Evolutionary conservation across 176 grass and related monocot genomes (phyloP).

Genomic region (Cenchrus fungigraminus): DNA sequence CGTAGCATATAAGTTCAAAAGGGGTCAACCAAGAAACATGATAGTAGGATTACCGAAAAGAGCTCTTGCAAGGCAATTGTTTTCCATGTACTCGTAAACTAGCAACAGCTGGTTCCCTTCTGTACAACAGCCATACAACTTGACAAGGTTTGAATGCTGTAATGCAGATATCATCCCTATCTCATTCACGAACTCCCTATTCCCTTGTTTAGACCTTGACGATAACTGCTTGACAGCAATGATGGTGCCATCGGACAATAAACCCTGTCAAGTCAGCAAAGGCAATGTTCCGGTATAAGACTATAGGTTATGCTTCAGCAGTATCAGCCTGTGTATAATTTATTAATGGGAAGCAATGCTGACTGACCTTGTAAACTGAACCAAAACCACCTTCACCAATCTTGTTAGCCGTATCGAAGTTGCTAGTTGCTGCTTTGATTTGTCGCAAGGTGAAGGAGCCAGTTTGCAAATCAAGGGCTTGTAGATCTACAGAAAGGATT

Average conservation of each 20-base stretch:
- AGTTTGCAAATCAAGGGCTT: slow-evolving; percentile 73
- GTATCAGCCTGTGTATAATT: slow-evolving; percentile 3
- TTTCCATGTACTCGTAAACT: slow-evolving; percentile 91
- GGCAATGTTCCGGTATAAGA: slow-evolving; percentile 4
- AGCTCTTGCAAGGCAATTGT: slow-evolving; percentile 79
- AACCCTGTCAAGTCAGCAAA: slow-evolving; percentile 54
- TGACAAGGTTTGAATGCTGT: slow-evolving; percentile 81
- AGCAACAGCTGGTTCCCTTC: slow-evolving; percentile 79
- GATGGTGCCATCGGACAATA: slow-evolving; percentile 74
- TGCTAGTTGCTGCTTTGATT: slow-evolving; percentile 86
- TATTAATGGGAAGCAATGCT: not conserved
- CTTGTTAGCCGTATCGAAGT: slow-evolving; percentile 76
- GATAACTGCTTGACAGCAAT: slow-evolving; percentile 90
- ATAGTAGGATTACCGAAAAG: slow-evolving; percentile 62
- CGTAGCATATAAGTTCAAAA: slow-evolving; percentile 22
- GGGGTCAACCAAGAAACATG: slow-evolving; percentile 15
- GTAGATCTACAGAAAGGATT: slow-evolving; percentile 61
- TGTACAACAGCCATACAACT: slow-evolving; percentile 71
- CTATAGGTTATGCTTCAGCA: slow-evolving; percentile 4
- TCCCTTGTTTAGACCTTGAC: slow-evolving; percentile 84
- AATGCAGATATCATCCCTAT: slow-evolving; percentile 89
- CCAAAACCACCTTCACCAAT: slow-evolving; percentile 97
- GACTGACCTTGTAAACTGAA: slow-evolving; percentile 89
- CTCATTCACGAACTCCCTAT: slow-evolving; percentile 81
- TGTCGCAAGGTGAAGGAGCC: slow-evolving; percentile 88